phyloP scores from a whole-genome alignment of 2,329 filamentous ascomycete genomes.

The Fusarium sp. region DNA sequence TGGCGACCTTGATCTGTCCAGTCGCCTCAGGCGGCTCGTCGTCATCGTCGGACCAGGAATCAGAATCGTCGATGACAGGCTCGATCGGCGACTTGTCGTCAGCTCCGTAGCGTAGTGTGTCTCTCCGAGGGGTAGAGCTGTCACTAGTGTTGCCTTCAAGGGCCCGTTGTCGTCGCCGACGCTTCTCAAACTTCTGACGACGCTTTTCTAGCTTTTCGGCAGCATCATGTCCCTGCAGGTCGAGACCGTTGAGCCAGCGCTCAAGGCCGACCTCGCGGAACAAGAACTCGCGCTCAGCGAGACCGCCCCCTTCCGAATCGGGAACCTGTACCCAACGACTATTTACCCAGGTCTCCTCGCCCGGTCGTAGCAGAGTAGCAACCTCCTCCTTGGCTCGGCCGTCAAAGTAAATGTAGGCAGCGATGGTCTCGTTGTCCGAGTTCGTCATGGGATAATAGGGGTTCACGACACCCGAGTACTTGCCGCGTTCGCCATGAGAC shows the following conservation, averaged over 20 bases:
- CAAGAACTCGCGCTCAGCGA: conserved; percentile 95
- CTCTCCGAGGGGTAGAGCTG: conserved; percentile 57
- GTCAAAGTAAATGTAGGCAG: conserved; percentile 99
- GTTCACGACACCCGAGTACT: conserved; percentile 69
- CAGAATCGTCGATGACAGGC: conserved; percentile 74
- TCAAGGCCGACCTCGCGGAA: conserved; percentile 97
- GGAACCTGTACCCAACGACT: conserved; percentile 97
- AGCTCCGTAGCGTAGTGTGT: conserved; percentile 83
- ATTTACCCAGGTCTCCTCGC: conserved; percentile 99
- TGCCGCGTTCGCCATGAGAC: conserved; percentile 59
- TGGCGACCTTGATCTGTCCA: conserved; percentile 96
- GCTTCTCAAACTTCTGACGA: conserved; percentile 80
- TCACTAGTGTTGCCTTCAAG: conserved; percentile 49
- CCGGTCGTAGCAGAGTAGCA: conserved; percentile 88
- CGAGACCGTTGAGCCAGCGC: conserved; percentile 94
- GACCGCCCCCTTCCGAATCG: conserved; percentile 88
- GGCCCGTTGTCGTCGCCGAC: conserved; percentile 72
- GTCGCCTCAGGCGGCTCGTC: conserved; percentile 94
- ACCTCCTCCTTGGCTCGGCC: conserved; percentile 96
- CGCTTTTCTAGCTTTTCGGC: conserved; percentile 92
- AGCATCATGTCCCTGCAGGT: conserved; percentile 92
- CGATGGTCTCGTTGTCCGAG: conserved; percentile 95
- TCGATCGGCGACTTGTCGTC: conserved; percentile 82
- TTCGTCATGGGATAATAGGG: conserved; percentile 94
- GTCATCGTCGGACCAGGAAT: conserved; percentile 81